A percentile compares a stretch with the other conserved stretches of the same genome.
phyloP scores from a whole-genome alignment of 257 asterid genomes.

The Solanum pennellii region DNA sequence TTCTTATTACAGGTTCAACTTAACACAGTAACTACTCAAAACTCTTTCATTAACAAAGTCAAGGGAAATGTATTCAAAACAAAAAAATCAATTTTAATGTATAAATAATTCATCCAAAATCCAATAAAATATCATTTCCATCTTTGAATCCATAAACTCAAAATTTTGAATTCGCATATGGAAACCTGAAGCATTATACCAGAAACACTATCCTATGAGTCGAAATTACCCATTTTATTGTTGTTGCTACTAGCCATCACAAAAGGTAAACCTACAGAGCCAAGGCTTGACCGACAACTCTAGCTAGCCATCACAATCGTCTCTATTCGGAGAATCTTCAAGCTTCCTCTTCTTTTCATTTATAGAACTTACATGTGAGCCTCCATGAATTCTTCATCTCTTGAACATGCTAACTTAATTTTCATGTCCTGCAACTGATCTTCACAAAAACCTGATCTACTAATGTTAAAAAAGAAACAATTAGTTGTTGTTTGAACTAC shows the following conservation, averaged over 20 bases:
- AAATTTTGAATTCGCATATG: background rate
- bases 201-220: background rate
- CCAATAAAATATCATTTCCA: background rate
- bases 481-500: background rate
- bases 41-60: background rate
- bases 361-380: conserved; percentile 21
- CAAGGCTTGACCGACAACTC: background rate
- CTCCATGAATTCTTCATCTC: conserved; percentile 41
- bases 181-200: background rate
- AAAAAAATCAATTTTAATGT: background rate
- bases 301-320: background rate
- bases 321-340: conserved; percentile 4
- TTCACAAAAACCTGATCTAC: conserved; percentile 26
- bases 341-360: conserved; percentile 32
- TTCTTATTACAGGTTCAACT: background rate
- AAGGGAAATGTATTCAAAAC: background rate
- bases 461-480: conserved; percentile 1
- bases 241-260: background rate
- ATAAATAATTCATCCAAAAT: background rate
- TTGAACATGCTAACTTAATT: conserved; percentile 33
- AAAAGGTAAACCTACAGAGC: background rate
- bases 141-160: background rate
- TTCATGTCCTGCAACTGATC: conserved; percentile 28
- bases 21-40: background rate
- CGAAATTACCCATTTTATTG: background rate